Conservation (phyloP, 257 asterid species). For the Haberlea rhodopensis region DNA sequence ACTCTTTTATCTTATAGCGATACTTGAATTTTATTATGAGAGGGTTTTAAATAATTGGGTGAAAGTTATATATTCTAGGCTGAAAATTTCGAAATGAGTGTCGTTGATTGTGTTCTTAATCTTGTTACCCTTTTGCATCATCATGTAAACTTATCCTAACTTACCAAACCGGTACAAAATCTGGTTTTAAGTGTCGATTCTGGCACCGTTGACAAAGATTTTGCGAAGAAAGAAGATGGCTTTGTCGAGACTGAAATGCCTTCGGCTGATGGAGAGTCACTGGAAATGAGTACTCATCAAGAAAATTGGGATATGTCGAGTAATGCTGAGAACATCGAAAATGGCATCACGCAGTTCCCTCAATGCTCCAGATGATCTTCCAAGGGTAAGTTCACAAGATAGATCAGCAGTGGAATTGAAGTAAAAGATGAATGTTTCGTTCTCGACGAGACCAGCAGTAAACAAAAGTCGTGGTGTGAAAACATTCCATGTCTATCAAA, state of each 20-base stretch:
- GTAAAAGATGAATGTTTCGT: slow-evolving; percentile 19
- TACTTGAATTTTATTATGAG: neutral
- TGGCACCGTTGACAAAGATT: slow-evolving; percentile 13
- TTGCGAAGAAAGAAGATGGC: slow-evolving; percentile 12
- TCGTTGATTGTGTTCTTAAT: no score
- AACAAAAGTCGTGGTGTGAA: slow-evolving; percentile 17
- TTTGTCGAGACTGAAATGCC: slow-evolving; percentile 7
- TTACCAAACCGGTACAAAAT: neutral
- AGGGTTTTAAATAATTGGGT: neutral
- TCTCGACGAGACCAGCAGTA: slow-evolving; percentile 17
- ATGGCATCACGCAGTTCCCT: slow-evolving; percentile 19
- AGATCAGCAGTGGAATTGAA: slow-evolving; percentile 12
- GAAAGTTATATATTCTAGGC: slow-evolving; percentile 20
- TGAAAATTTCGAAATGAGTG: slow-evolving; percentile 15
- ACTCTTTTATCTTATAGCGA: neutral
- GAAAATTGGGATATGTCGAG: slow-evolving; percentile 15
- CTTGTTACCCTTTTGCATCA: no score
- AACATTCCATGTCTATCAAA: slow-evolving; percentile 15
- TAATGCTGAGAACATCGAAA: slow-evolving; percentile 9
- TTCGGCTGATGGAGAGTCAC: slow-evolving; percentile 12
- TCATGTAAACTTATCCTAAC: slow-evolving; percentile 4
- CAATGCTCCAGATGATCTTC: slow-evolving; percentile 23
- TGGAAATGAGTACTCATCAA: slow-evolving; percentile 2
- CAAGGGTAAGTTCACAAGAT: slow-evolving; percentile 16
- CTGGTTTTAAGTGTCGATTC: neutral